Base-by-base conservation (phyloP, 2,329 filamentous ascomycete genomes). In the Fusarium nodosum region DNA sequence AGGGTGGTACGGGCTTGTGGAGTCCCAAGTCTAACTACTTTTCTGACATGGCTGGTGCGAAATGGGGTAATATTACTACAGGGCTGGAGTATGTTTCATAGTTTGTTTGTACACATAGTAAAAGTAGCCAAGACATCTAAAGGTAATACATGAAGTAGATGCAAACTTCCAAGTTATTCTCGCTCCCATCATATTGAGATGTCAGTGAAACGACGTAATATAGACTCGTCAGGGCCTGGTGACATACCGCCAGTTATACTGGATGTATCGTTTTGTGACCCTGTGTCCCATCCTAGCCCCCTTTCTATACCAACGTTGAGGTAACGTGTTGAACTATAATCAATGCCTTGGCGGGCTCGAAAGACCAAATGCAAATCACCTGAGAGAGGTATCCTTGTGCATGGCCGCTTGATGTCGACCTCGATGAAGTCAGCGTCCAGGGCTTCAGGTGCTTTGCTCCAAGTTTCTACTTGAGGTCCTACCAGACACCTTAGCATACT, bases 1-100 rank as follows among this genome's bases (percentile, higher is more conserved):
- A 83, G 65, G 82, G 79, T 2, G 85, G 84, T 0, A 73, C 68
- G 0, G 79, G 79, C 3, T 42, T 72, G 11, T 80, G 78, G 77
- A 72, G 71, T n/a, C 75, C 75, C 0, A 76, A 77, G 60, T 61
- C 69, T 0, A 71, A 79, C 30, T 78, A 78, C 53, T 73, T 76
- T 42, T 56, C 44, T 7, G 77, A 78, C 22, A 68, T 77, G 63
- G 75, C 68, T 18, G 68, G 68, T 9, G 76, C 75, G 3, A 78
- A 56, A 31, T 78, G 74, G 75, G 76, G 76, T 18, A 72, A 77
- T 46, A 69, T 77, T 10, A 64, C 65, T 3, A 73, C 69, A 1
- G 74, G 71, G 2, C 16, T 77, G 22, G 71, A 74, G 30, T 63
- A 67, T 4, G 16, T 41, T 10, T 71, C n/a, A 15, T 36, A 28